Evolutionary conservation across 495 filamentous ascomycete genomes (phyloP).

Genomic region (Jackrogersella minutella): DNA sequence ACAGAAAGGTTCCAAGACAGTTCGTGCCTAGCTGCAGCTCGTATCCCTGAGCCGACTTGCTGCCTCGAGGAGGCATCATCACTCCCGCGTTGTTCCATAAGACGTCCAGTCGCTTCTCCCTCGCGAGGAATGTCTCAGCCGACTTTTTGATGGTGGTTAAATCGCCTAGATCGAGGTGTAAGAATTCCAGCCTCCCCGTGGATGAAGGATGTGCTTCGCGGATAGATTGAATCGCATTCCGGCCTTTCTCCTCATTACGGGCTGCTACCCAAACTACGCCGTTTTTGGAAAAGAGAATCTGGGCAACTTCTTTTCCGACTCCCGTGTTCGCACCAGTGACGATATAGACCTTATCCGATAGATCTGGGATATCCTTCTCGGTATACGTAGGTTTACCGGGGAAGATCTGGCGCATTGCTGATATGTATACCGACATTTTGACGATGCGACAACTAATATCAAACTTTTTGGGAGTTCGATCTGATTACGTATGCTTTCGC

Average conservation of each 20-base stretch:
- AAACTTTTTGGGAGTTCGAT: too few species aligned
- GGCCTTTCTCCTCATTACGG: constrained; percentile 51
- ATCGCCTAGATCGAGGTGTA: constrained; percentile 44
- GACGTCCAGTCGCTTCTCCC: constrained; percentile 41
- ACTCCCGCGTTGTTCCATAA: constrained; percentile 48
- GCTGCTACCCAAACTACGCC: constrained; percentile 63
- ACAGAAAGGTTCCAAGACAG: constrained; percentile 51
- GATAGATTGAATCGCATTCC: constrained; percentile 40
- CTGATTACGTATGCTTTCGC: background rate
- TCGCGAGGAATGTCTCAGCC: constrained; percentile 33
- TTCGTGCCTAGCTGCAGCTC: constrained; percentile 54
- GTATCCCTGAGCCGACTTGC: constrained; percentile 49
- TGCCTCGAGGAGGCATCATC: constrained; percentile 35
- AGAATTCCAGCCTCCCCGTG: constrained; percentile 40
- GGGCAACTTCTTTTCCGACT: constrained; percentile 57
- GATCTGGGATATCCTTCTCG: constrained; percentile 41
- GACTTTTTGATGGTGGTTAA: constrained; percentile 38
- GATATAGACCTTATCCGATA: constrained; percentile 48
- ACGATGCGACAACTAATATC: background rate
- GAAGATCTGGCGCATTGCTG: constrained; percentile 26
- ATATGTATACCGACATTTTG: constrained; percentile 18
- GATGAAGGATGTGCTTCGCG: constrained; percentile 40
- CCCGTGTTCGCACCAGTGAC: constrained; percentile 62
- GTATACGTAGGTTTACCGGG: constrained; percentile 44
- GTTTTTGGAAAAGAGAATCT: constrained; percentile 54